Evolutionary conservation across 148 eudicot genomes (phyloP).

Genomic region (Selenicereus undatus): DNA sequence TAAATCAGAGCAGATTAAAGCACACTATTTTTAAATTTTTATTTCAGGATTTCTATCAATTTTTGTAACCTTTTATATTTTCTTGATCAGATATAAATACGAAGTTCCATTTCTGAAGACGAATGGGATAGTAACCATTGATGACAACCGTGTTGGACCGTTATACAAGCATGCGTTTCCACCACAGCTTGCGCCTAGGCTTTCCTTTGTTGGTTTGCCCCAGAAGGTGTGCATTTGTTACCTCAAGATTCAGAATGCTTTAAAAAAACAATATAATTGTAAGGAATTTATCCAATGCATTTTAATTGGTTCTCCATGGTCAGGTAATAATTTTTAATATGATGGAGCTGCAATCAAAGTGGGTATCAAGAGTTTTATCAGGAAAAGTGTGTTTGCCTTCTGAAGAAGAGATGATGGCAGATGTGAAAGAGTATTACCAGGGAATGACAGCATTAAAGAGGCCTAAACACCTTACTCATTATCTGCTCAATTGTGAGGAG

Average conservation of each 20-base stretch:
- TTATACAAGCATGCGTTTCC: conserved; percentile 61
- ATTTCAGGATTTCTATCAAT: neutral
- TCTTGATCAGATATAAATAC: conserved; percentile 39
- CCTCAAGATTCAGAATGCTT: too few relatives aligned
- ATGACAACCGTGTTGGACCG: conserved; percentile 58
- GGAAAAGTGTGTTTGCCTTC: conserved; percentile 38
- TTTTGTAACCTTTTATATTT: neutral
- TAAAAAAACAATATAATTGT: too few relatives aligned
- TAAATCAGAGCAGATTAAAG: neutral
- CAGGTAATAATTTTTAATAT: conserved; percentile 28
- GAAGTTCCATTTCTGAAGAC: conserved; percentile 48
- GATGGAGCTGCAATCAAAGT: conserved; percentile 44
- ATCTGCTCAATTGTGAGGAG: conserved; percentile 26
- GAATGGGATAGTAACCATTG: conserved; percentile 39
- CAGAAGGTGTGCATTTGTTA: conserved; percentile 23
- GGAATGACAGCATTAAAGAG: conserved; percentile 28
- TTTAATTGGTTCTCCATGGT: neutral
- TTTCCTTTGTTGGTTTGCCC: conserved; percentile 54
- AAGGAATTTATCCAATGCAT: neutral
- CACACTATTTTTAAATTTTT: neutral
- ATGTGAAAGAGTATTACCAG: conserved; percentile 31
- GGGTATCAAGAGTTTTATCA: conserved; percentile 46
- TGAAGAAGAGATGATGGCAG: conserved; percentile 41
- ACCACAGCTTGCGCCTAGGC: conserved; percentile 50
- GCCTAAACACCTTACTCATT: conserved; percentile 52